Conservation (phyloP, 169 alveolate species). For the Plasmodium blacklocki region DNA sequence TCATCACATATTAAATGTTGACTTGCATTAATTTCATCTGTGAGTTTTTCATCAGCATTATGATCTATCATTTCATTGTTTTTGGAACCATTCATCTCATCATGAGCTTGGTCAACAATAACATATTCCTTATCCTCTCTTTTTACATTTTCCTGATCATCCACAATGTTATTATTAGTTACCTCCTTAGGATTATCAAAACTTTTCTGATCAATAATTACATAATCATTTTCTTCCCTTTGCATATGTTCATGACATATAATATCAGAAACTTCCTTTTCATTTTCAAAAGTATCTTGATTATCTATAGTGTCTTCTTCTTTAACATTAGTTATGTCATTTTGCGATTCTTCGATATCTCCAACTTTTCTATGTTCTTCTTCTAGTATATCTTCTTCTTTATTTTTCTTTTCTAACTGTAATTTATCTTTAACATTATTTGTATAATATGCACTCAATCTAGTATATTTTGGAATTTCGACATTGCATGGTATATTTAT, state of each 20-base stretch:
- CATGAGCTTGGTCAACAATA: not conserved
- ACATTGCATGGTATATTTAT: constrained; percentile 30
- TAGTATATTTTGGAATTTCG: constrained; percentile 16
- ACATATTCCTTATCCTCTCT: constrained; percentile 1
- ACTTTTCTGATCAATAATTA: not conserved
- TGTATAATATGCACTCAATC: constrained; percentile 26
- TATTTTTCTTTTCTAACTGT: constrained; percentile 3
- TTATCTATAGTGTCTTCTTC: no score
- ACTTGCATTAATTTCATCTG: not conserved
- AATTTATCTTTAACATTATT: constrained; percentile 23
- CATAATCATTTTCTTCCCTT: constrained; percentile 3
- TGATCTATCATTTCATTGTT: not conserved
- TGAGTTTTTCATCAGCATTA: not conserved
- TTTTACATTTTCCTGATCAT: not conserved
- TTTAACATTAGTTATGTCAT: no score
- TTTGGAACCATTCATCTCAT: not conserved
- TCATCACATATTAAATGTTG: not conserved
- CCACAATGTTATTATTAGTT: no score
- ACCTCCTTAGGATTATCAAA: no score
- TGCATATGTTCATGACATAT: not conserved
- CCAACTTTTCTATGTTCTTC: not conserved
- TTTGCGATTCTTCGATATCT: no score
- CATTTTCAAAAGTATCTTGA: not conserved
- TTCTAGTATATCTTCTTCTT: not conserved
- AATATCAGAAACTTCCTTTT: not conserved